phyloP scores from a whole-genome alignment of 768 basidiomycete species.

The Suillus brevipes region DNA sequence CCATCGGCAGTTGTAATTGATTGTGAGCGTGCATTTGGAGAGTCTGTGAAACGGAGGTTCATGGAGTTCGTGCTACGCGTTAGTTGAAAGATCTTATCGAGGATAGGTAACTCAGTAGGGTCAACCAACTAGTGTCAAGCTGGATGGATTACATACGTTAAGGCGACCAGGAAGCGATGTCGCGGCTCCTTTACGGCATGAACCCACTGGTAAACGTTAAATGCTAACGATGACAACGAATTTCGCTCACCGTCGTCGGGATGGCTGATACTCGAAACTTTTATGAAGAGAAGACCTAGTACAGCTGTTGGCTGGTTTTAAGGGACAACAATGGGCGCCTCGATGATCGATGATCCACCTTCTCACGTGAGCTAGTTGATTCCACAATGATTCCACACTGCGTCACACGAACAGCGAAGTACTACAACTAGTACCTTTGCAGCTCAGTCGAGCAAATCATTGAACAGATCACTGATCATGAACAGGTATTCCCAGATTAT shows the following conservation, averaged over 20 bases:
- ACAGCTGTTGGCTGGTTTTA: background rate
- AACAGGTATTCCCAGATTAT: background rate
- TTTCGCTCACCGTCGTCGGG: background rate
- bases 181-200: slow-evolving; percentile 1
- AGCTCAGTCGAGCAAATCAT: background rate
- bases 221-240: background rate
- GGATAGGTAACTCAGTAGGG: background rate
- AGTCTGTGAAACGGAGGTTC: slow-evolving; percentile 46
- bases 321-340: background rate
- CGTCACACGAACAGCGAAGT: too few relatives aligned
- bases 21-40: slow-evolving; percentile 79
- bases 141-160: slow-evolving; percentile 1
- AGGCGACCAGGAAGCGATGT: slow-evolving; percentile 1
- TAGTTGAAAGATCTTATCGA: background rate
- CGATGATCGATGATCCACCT: background rate
- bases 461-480: background rate
- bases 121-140: background rate
- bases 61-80: slow-evolving; percentile 1
- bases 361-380: background rate
- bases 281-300: background rate
- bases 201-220: background rate
- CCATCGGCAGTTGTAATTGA: slow-evolving; percentile 76
- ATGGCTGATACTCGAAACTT: background rate
- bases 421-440: background rate
- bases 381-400: background rate